Evolutionary conservation across 192 early-diverging fungal genomes (phyloP).

Genomic region (Dispira simplex): DNA sequence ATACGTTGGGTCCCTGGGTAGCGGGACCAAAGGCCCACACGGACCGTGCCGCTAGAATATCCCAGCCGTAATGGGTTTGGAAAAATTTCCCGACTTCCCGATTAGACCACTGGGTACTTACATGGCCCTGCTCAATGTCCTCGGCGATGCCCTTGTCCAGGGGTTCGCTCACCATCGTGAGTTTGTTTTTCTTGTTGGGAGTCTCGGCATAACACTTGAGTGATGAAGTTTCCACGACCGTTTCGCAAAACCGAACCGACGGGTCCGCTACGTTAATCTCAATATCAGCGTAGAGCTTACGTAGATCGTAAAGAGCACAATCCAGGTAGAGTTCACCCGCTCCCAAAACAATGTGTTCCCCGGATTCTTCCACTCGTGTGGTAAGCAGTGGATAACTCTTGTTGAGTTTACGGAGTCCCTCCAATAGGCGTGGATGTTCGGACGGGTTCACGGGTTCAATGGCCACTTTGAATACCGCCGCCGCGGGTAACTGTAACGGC

Average conservation of each 20-base stretch:
- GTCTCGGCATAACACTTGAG: constrained; percentile 96
- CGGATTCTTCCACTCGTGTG: constrained; percentile 91
- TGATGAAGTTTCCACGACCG: constrained; percentile 83
- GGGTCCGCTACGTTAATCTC: constrained; percentile 98
- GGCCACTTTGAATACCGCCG: constrained; percentile 83
- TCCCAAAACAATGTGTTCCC: constrained; percentile 89
- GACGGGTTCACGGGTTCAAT: constrained; percentile 96
- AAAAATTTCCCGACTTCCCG: constrained; percentile 65
- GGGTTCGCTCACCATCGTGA: constrained; percentile 92
- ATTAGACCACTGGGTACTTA: constrained; percentile 57
- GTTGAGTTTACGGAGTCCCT: constrained; percentile 89
- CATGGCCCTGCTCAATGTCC: constrained; percentile 72
- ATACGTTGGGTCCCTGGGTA: constrained; percentile 78
- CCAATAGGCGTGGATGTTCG: constrained; percentile 95
- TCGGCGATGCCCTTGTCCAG: constrained; percentile 80
- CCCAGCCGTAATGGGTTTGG: constrained; percentile 81
- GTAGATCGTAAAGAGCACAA: constrained; percentile 91
- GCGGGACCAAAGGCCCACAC: constrained; percentile 99
- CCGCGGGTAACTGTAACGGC: constrained; percentile 66
- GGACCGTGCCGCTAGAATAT: constrained; percentile 78
- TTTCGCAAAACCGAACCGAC: constrained; percentile 90
- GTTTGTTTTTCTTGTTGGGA: constrained; percentile 96
- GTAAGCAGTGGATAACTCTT: constrained; percentile 83
- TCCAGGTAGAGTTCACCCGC: constrained; percentile 95
- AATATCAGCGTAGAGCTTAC: constrained; percentile 85